phyloP scores from a whole-genome alignment of 192 early-diverging fungal genomes.

The Gaertneriomyces sp. region DNA sequence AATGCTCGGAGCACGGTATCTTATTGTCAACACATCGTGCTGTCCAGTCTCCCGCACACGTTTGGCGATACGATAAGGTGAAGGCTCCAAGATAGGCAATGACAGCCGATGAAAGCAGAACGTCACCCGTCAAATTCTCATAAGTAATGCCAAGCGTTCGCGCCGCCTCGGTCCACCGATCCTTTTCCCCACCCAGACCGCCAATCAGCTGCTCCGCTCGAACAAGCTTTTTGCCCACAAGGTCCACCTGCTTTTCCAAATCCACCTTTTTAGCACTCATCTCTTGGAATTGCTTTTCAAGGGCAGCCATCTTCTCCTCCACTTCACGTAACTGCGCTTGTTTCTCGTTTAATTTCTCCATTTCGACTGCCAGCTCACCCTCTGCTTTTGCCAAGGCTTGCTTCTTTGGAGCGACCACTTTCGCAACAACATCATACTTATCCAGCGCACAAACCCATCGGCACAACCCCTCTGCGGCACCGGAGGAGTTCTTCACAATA shows the following conservation, averaged over 20 bases:
- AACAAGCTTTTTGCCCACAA: constrained; percentile 51
- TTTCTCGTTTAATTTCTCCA: constrained; percentile 55
- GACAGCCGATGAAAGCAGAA: constrained; percentile 53
- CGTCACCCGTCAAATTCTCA: constrained; percentile 56
- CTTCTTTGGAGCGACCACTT: constrained; percentile 58
- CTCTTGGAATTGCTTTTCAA: constrained; percentile 46
- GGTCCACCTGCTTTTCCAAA: constrained; percentile 55
- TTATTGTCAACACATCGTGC: constrained; percentile 33
- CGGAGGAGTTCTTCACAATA: constrained; percentile 59
- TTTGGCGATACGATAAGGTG: constrained; percentile 51
- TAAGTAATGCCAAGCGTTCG: constrained; percentile 36
- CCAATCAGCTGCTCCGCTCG: constrained; percentile 59
- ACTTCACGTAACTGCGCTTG: constrained; percentile 58
- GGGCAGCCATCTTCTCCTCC: constrained; percentile 57
- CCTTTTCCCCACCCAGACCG: constrained; percentile 58
- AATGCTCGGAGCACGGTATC: constrained; percentile 51
- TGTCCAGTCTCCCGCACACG: constrained; percentile 49
- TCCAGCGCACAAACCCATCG: constrained; percentile 59
- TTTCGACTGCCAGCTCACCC: constrained; percentile 52
- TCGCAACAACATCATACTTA: constrained; percentile 60
- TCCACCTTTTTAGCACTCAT: constrained; percentile 59
- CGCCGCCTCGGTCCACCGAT: constrained; percentile 58
- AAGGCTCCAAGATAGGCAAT: constrained; percentile 63
- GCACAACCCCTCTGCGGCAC: constrained; percentile 55
- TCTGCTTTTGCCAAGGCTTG: constrained; percentile 56